Conservation (phyloP, 371 early-diverging fungal genomes). For the Mucor sp. region DNA sequence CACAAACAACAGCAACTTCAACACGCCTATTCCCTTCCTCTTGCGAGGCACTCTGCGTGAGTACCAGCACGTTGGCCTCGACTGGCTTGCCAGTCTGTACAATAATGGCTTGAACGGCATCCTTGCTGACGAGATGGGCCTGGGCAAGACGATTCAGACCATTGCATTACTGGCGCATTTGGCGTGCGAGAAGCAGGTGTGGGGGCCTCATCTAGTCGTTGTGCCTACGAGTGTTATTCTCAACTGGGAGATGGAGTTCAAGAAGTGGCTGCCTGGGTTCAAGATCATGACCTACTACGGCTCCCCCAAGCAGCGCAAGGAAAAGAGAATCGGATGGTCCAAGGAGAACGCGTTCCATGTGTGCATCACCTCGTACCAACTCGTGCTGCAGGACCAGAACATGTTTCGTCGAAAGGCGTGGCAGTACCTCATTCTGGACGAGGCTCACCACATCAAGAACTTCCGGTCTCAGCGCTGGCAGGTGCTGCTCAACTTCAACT, state of each 20-base stretch:
- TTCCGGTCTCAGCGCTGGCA: constrained; percentile 94
- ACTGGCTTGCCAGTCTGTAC: constrained; percentile 89
- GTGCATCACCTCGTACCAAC: constrained; percentile 87
- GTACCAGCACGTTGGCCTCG: constrained; percentile 79
- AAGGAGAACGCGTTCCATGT: constrained; percentile 83
- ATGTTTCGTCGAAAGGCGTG: constrained; percentile 82
- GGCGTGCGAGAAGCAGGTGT: constrained; percentile 70
- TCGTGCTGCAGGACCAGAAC: constrained; percentile 78
- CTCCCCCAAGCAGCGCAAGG: constrained; percentile 74
- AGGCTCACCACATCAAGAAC: constrained; percentile 98
- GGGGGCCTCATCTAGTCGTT: constrained; percentile 90
- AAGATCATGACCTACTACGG: constrained; percentile 87
- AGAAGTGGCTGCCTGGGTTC: constrained; percentile 89
- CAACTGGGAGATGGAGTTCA: constrained; percentile 96
- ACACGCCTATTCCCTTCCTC: constrained; percentile 60
- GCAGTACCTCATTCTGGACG: constrained; percentile 91
- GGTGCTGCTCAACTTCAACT: constrained; percentile 82
- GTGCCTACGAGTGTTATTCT: constrained; percentile 93
- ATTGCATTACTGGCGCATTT: constrained; percentile 82
- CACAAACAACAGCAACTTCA: constrained; percentile 22
- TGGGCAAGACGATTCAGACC: constrained; percentile 98
- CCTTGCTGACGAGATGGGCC: constrained; percentile 99
- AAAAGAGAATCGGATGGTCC: constrained; percentile 82
- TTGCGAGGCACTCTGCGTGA: constrained; percentile 71
- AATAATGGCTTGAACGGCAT: constrained; percentile 95